Evolutionary conservation across 2,329 filamentous ascomycete species (phyloP), one percentile per base, ranked within the genome.

Genomic region (Exserohilum turcica): DNA sequence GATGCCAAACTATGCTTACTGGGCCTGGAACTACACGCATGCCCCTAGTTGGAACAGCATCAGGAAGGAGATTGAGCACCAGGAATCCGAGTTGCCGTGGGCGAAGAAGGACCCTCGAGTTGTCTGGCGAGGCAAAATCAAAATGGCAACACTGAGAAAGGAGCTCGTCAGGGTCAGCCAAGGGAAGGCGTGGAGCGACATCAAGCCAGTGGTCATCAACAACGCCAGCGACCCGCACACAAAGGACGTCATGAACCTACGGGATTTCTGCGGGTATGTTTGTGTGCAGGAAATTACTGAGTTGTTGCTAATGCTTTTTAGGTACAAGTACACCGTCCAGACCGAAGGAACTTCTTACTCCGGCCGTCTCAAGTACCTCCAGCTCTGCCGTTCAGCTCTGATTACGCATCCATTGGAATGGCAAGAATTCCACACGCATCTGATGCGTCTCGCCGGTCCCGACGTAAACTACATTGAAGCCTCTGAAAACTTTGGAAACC

Each of bases 281-380:
- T 47, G n/a, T 7, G 37, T 3, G 12, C n/a, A 32, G 6, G n/a
- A 39, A n/a, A 21, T 15, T 12, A 27, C 8, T 6, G 12, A 28
- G 16, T 33, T 18, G 2, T 43, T 51, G 37, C 50, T 54, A 48
- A 60, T 19, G 16, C 21, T 31, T 28, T 38, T n/a, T 31, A 73
- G 73, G 28, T 84, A 83, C 61, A 80, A 80, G 69, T 84, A 79
- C 61, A 74, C 83, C 1, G 77, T 78, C 2, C 80, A 84, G 50
- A 80, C 80, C 1, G 82, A 83, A 65, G 82, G 81, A 0, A 77
- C 77, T 33, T 81, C 78, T 6, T 83, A 82, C 67, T 83, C 81
- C 3, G 81, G 80, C 2, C 77, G 80, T 2, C 75, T 81, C 7
- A 82, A 82, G 60, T 83, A 83, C 54, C 72, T 83, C 0, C 77